A percentile compares a stretch with the other conserved stretches of the same genome.
These are phyloP conservation scores for Saccharum officinarum DNA, from an alignment of 176 grass and related monocot species.

Conservation along the genomic window DNA sequence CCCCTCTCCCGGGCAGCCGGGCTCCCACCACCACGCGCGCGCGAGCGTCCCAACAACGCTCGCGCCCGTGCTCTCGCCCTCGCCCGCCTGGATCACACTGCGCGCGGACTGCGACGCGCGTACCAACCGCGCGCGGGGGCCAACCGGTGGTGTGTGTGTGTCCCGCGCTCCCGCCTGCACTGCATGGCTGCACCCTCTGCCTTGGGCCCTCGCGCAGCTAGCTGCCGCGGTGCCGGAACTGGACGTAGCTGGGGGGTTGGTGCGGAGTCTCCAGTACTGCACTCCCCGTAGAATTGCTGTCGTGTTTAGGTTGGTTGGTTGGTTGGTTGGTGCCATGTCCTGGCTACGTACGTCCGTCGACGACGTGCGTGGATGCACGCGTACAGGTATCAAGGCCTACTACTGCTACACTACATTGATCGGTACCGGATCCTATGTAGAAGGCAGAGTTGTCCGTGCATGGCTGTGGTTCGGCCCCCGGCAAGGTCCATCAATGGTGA, in stretches of 20 bases:
- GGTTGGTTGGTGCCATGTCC: slow-evolving; percentile 37
- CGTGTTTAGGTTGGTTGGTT: background rate
- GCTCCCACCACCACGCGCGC: slow-evolving; percentile 12
- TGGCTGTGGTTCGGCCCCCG: no score
- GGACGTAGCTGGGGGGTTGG: slow-evolving; percentile 1
- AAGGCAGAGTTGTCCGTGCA: background rate
- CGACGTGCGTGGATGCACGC: background rate
- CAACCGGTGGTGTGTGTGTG: no score
- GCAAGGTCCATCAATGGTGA: background rate
- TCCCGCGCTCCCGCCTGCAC: no score
- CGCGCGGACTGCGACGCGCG: background rate
- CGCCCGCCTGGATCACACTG: slow-evolving; percentile 13
- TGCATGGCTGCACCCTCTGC: background rate
- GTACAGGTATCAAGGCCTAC: background rate
- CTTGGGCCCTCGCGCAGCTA: background rate
- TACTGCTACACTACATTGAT: background rate
- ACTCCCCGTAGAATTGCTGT: background rate
- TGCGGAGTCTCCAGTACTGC: background rate
- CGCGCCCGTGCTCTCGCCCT: background rate
- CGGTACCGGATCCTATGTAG: background rate
- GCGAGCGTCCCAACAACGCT: background rate
- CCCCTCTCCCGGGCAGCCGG: no score
- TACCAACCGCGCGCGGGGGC: background rate
- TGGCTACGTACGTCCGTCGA: background rate
- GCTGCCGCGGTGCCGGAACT: background rate